Percentiles rank a stretch among this genome's conserved stretches.
Conservation (phyloP, 1,284 basidiomycete genomes). For the Apiotrichum gracile region DNA sequence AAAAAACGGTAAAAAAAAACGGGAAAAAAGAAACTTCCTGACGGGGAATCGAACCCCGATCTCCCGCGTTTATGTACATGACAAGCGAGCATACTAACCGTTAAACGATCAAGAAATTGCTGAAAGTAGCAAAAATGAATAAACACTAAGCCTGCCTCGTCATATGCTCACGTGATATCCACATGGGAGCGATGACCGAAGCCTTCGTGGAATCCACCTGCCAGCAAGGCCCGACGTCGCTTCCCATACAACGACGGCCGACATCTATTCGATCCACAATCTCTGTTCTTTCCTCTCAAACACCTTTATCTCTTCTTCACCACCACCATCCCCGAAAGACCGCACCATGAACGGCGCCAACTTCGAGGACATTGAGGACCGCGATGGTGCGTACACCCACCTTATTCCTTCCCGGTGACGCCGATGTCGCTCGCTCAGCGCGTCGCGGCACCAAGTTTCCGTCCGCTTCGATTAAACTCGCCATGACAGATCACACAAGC, state of each 20-base stretch:
- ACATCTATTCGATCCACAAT: neutral
- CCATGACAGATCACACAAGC: neutral
- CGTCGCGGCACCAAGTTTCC: neutral
- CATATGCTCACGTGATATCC: neutral
- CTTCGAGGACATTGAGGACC: conserved; percentile 56
- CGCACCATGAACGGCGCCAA: conserved; percentile 40
- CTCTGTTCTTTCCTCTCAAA: neutral
- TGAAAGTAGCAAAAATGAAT: neutral
- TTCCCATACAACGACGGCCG: neutral
- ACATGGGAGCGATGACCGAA: too few relatives aligned
- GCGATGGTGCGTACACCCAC: conserved; percentile 52
- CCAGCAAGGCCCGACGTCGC: conserved; percentile 16
- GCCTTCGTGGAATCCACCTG: neutral
- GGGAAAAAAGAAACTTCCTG: conserved; percentile 14
- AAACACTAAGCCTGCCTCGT: neutral
- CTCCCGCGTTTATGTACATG: conserved; percentile 13
- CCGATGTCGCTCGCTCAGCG: neutral
- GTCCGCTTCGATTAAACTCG: neutral
- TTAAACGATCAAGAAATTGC: conserved; percentile 24
- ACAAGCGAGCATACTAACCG: conserved; percentile 31
- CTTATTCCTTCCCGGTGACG: neutral
- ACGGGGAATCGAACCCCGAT: conserved; percentile 30
- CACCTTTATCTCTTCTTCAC: neutral
- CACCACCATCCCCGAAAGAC: neutral
- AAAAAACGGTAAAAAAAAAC: neutral